Evolutionary conservation across 208 protist species (phyloP), one percentile per base, ranked within the genome.

Genomic region (Strigomonas culicis): DNA sequence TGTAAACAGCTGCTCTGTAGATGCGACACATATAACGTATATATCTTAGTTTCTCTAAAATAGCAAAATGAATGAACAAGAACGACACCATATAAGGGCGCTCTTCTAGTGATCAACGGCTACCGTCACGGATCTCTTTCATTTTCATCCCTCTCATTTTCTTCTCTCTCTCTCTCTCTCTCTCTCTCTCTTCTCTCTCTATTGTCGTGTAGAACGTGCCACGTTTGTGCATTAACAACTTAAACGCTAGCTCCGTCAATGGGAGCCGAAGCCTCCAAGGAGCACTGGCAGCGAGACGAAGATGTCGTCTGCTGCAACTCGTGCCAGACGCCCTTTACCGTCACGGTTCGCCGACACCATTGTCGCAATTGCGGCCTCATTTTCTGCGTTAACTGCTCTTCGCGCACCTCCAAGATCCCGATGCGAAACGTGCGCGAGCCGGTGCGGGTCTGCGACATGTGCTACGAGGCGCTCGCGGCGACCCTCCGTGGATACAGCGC

Each of bases 331-430:
- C 39, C 51, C 4, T 98, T 98, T 63, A 75, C 79, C 25, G 44
- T 93, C 22, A 83, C 79, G 19, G 73, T 79, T 13, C 82, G 95
- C 19, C 83, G 89, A 3, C 95, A 98, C 70, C 95, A 98, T 75
- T 98, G 95, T 70, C 80, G 95, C 25, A 90, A 94, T 62, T 98
- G 95, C 70, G 95, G 95, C 25, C 90, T 88, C 63, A 80, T 98
- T 43, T 96, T 97, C 62, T 98, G 95, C 67, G 70, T 66, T 2
- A 81, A 88, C 39, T 98, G 95, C 71, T 91, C 84, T 15, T 75
- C 61, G 22, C 79, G 75, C 56, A 71, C 60, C n/a, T 79, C 73
- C 32, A 51, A 63, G 4, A 80, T 93, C 58, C 75, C 81, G 19
- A 74, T 72, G 68, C 74, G 83, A 44, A 71, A 77, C 58, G 72